Conservation (phyloP, 139 green algal species). For the Medakamo hakoo region DNA sequence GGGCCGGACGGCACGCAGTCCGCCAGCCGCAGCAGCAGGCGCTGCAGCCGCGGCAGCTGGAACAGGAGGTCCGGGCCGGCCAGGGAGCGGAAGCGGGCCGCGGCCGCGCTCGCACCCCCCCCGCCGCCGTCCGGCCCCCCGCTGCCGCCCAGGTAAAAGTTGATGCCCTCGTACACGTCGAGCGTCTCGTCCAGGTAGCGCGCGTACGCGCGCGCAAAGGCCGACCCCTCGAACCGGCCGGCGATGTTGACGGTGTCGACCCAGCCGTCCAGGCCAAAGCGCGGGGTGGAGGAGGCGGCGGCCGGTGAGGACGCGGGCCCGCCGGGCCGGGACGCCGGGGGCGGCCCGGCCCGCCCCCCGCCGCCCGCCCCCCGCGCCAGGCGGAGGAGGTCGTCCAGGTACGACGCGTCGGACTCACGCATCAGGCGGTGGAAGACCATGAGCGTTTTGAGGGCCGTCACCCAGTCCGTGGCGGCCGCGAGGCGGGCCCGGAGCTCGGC, state of each 20-base stretch:
- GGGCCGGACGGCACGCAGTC: conserved; percentile 64
- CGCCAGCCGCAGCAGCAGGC: conserved; percentile 57
- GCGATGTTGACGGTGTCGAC: conserved; percentile 27
- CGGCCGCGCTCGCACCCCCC: conserved; percentile 4
- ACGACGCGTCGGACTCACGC: conserved; percentile 50
- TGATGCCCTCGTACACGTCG: conserved; percentile 27
- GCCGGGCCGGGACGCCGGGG: no score
- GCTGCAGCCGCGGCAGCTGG: conserved; percentile 63
- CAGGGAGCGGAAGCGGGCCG: conserved; percentile 4
- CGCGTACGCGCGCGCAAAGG: conserved; percentile 77
- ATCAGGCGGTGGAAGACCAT: conserved; percentile 75
- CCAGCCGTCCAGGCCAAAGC: conserved; percentile 55
- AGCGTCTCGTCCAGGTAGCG: conserved; percentile 78
- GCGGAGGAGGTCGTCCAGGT: conserved; percentile 37
- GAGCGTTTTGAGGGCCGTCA: conserved; percentile 63
- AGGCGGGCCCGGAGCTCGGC: conserved; percentile 23
- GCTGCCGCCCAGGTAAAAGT: conserved; percentile 20
- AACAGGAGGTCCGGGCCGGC: conserved; percentile 44
- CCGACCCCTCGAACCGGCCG: conserved; percentile 54
- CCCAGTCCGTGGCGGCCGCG: conserved; percentile 26
- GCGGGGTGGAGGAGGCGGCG: conserved; percentile 1
- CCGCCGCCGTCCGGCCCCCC: background rate
- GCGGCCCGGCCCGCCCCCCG: no score
- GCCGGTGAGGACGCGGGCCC: no score
- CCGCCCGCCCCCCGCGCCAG: background rate